phyloP scores from a whole-genome alignment of 2,329 filamentous ascomycete species.

The Beauveria sp. region DNA sequence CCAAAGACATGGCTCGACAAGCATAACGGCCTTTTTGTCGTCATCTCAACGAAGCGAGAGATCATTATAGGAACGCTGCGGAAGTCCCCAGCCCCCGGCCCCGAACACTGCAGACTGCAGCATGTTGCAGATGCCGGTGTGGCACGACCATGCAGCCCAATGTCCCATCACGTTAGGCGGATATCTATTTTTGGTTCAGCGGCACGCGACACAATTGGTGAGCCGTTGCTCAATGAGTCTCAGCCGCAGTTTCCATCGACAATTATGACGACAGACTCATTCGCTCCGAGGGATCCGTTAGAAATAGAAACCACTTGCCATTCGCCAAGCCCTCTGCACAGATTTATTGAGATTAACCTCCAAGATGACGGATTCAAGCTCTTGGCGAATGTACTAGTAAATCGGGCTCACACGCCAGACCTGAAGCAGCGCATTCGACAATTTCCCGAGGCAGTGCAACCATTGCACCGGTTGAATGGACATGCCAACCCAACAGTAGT shows the following conservation, averaged over 20 bases:
- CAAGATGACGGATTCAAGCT: no score
- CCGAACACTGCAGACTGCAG: background rate
- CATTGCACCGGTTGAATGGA: background rate
- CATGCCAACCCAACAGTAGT: no score
- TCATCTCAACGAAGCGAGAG: no score
- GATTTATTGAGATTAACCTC: no score
- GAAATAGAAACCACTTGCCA: background rate
- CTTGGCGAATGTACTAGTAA: no score
- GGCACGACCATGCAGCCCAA: background rate
- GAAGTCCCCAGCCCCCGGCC: background rate
- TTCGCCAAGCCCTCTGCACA: no score
- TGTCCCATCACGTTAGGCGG: background rate
- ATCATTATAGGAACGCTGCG: no score
- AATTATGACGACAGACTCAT: background rate
- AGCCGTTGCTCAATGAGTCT: background rate
- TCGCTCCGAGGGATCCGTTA: background rate
- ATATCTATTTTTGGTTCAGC: background rate
- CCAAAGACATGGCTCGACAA: no score
- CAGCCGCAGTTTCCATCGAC: background rate
- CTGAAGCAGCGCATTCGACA: no score
- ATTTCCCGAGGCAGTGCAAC: no score
- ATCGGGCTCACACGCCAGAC: no score
- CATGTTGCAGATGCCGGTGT: background rate
- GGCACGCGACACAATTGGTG: background rate
- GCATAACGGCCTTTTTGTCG: no score